Percentiles rank a stretch among this genome's conserved stretches.
Evolutionary conservation across 768 basidiomycete genomes (phyloP).

Genomic region (Leucosporidium scottii): DNA sequence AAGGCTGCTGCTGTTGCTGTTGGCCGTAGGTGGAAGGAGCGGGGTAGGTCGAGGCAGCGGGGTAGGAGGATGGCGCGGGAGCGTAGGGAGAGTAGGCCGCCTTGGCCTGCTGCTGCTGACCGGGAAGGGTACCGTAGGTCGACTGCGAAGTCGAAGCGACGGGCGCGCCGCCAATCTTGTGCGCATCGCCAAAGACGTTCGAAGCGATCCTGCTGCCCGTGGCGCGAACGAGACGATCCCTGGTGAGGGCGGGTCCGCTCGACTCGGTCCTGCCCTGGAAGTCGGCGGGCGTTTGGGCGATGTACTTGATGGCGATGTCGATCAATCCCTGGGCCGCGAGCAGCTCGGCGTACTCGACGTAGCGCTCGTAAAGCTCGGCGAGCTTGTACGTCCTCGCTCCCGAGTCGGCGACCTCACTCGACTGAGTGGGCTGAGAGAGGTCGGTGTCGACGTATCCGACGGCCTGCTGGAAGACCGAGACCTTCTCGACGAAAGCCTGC

Average conservation of each 20-base stretch:
- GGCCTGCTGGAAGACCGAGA: constrained; percentile 84
- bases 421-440: constrained; percentile 47
- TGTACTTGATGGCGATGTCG: constrained; percentile 68
- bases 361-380: constrained; percentile 77
- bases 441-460: constrained; percentile 72
- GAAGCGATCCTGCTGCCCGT: constrained; percentile 16
- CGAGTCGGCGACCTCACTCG: constrained; percentile 46
- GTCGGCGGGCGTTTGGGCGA: constrained; percentile 67
- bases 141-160: constrained; percentile 33
- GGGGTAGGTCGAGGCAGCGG: background rate
- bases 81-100: background rate
- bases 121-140: constrained; percentile 12
- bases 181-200: background rate
- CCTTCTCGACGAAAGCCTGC: constrained; percentile 93
- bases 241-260: constrained; percentile 43
- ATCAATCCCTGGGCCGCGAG: constrained; percentile 84
- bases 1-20: background rate
- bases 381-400: constrained; percentile 68
- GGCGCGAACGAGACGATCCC: constrained; percentile 47
- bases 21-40: constrained; percentile 5
- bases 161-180: background rate
- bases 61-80: background rate
- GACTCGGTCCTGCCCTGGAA: constrained; percentile 53
- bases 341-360: constrained; percentile 91
- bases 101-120: constrained; percentile 33